Conservation (phyloP, 495 filamentous ascomycete species). For the Daldinia loculata region DNA sequence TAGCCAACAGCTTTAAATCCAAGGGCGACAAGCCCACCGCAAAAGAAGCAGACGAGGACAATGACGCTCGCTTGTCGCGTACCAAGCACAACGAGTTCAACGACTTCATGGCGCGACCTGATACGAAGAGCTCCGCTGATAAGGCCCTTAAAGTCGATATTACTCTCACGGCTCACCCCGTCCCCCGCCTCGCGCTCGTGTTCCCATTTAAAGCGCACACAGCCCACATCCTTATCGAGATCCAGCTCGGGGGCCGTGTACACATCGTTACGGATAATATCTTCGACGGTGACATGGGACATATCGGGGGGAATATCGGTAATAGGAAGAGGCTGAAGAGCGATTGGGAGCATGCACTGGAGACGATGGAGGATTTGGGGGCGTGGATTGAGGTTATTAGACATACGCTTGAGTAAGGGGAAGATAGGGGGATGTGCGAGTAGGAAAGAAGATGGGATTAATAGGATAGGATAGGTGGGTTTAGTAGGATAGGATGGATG, state of each 20-base stretch:
- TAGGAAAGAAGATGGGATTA: too few relatives aligned
- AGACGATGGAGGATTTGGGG: conserved; percentile 41
- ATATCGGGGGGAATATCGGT: not conserved
- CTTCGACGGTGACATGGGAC: conserved; percentile 37
- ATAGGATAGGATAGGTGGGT: too few relatives aligned
- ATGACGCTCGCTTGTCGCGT: conserved; percentile 10
- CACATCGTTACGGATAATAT: conserved; percentile 55
- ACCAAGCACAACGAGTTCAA: conserved; percentile 49
- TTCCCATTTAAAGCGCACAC: conserved; percentile 58
- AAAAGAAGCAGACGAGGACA: conserved; percentile 16
- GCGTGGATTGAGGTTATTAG: conserved; percentile 44
- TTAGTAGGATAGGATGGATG: too few relatives aligned
- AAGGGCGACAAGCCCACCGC: conserved; percentile 27
- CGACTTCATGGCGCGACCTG: conserved; percentile 42
- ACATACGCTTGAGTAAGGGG: conserved; percentile 26
- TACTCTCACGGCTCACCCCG: conserved; percentile 54
- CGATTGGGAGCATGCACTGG: conserved; percentile 39
- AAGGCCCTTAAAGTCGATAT: conserved; percentile 56
- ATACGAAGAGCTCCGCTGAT: not conserved
- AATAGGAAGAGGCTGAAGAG: conserved; percentile 8
- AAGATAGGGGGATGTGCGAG: not conserved
- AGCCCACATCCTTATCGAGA: conserved; percentile 63
- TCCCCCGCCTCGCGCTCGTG: conserved; percentile 57
- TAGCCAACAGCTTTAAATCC: conserved; percentile 66
- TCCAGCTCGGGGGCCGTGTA: conserved; percentile 69